These are phyloP conservation scores for Lactifluus volemus DNA, from an alignment of 768 basidiomycete species.

Conservation along the genomic window DNA sequence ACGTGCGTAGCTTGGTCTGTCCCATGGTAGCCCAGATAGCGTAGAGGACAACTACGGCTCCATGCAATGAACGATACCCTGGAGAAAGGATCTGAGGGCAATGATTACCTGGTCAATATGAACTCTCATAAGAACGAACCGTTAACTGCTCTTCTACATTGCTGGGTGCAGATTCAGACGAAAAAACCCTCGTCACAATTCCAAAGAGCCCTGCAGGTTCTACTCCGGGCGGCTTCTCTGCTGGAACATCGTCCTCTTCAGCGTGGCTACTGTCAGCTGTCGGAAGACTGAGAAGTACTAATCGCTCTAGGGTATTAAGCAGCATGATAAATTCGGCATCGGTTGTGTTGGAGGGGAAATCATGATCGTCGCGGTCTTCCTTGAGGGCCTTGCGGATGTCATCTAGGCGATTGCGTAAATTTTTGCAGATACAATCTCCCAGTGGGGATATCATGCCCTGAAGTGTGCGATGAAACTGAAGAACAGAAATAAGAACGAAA, in stretches of 20 bases:
- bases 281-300: slow-evolving; percentile 65
- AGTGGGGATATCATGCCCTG: slow-evolving; percentile 63
- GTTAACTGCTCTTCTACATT: slow-evolving; percentile 46
- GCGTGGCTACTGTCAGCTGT: slow-evolving; percentile 38
- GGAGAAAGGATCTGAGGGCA: slow-evolving; percentile 53
- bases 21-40: slow-evolving; percentile 58
- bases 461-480: slow-evolving; percentile 70
- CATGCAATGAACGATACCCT: slow-evolving; percentile 69
- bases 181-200: slow-evolving; percentile 87
- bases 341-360: slow-evolving; percentile 44
- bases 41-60: slow-evolving; percentile 72
- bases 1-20: slow-evolving; percentile 39
- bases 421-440: slow-evolving; percentile 69
- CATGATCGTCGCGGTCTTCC: slow-evolving; percentile 29
- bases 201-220: slow-evolving; percentile 70
- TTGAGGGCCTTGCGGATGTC: slow-evolving; percentile 33
- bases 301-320: slow-evolving; percentile 73
- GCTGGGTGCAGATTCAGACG: slow-evolving; percentile 48
- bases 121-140: slow-evolving; percentile 32
- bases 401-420: slow-evolving; percentile 47
- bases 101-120: background rate
- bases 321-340: slow-evolving; percentile 83
- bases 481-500: slow-evolving; percentile 85
- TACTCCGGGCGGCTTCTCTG: slow-evolving; percentile 41
- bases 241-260: slow-evolving; percentile 46